Evolutionary conservation across 352 stramenopile species (phyloP), one percentile per base, ranked within the genome.

Genomic region (Phytophthora gonapodyides): DNA sequence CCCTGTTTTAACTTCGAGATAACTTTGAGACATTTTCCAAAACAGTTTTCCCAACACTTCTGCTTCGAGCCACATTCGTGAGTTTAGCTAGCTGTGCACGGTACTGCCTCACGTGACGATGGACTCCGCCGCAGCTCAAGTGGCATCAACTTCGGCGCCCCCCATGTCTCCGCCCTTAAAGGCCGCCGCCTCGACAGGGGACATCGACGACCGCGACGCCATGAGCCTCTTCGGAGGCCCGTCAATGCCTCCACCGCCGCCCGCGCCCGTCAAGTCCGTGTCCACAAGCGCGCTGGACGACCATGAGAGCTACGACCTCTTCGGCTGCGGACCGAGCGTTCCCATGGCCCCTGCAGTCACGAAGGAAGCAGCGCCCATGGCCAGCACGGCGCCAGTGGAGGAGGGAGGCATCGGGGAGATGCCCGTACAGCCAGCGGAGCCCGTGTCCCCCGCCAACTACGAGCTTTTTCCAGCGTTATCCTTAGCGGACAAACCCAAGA

Each of bases 391-490:
- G 16, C 69, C 64, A 21, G 52, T 73, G 31, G 64, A 76, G 52
- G 69, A 73, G 16, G 69, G 69, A 21, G 60, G 64, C 6, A 17
- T 40, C 8, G 68, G 64, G 3, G 68, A 73, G 50, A n/a, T 73
- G 56, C 64, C 55, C 7, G 54, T 73, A 7, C 36, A 41, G 13
- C 45, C 33, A 55, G 50, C 31, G 21, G 43, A 40, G 27, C 51
- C 63, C 19, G 35, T 58, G 37, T 80, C 72, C 2, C 61, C 71
- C 9, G 57, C 43, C 24, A 70, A 67, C 16, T 80, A 73, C 50
- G 71, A 86, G 17, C 69, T 86, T 5, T 83, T 82, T 50, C 74
- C 76, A 11, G 51, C 66, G 13, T 49, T 71, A 5, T 43, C 64
- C 19, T 38, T 46, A 12, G 52, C 51, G 6, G 68, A 71, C 16